Conservation (phyloP, 2,329 filamentous ascomycete species). For the Hypoxylon rubiginosum region DNA sequence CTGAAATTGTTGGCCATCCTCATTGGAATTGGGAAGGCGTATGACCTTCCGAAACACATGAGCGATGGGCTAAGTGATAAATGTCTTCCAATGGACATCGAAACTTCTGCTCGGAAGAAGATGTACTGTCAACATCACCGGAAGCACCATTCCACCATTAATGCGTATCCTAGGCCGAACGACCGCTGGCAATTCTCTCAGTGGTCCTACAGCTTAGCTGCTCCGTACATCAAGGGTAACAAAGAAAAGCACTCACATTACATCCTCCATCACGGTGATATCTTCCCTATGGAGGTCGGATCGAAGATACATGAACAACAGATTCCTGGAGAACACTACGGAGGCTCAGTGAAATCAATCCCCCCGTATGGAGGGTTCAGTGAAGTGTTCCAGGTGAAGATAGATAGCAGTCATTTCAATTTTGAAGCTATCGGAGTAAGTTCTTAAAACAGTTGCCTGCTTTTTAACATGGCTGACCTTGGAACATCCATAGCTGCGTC, state of each 20-base stretch:
- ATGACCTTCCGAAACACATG: constrained; percentile 22
- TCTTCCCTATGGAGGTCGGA: constrained; percentile 29
- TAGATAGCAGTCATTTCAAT: constrained; percentile 29
- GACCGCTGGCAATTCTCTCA: constrained; percentile 1
- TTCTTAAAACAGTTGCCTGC: neutral
- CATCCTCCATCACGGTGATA: constrained; percentile 22
- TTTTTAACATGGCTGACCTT: constrained; percentile 11
- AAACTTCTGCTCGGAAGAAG: neutral
- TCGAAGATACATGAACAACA: constrained; percentile 10
- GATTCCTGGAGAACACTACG: neutral
- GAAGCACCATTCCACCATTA: constrained; percentile 7
- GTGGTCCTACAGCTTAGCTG: constrained; percentile 31
- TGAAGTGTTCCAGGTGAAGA: constrained; percentile 32
- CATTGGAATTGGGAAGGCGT: constrained; percentile 4
- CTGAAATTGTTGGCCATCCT: constrained; percentile 28
- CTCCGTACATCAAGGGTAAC: constrained; percentile 18
- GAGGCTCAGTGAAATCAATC: neutral
- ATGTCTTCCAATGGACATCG: constrained; percentile 31
- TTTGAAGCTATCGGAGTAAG: constrained; percentile 30
- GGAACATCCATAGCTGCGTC: constrained; percentile 18
- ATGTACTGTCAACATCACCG: constrained; percentile 16
- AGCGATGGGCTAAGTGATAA: constrained; percentile 28
- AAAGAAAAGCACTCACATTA: constrained; percentile 28
- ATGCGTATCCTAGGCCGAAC: neutral
- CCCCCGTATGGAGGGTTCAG: constrained; percentile 26